These are phyloP conservation scores for Nakaseomyces kungkrabaensis DNA, from an alignment of 1,139 yeast genomes.

Conservation along the genomic window DNA sequence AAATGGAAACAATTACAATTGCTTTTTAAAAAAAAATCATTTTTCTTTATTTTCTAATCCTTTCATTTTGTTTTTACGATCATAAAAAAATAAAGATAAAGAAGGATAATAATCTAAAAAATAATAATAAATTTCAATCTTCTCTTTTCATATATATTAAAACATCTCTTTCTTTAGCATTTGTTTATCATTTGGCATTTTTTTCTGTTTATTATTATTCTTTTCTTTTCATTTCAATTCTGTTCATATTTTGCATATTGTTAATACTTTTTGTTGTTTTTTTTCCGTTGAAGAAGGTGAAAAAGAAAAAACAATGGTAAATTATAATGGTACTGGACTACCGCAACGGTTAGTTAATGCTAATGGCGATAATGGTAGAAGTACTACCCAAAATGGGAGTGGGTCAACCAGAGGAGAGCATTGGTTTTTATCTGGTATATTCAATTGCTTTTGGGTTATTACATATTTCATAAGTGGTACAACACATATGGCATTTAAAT, in stretches of 20 bases:
- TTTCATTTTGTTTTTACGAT: too few relatives aligned
- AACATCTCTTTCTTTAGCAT: too few relatives aligned
- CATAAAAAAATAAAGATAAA: neutral
- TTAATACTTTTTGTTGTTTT: too few relatives aligned
- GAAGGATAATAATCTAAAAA: too few relatives aligned
- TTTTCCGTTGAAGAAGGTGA: neutral
- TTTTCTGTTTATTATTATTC: too few relatives aligned
- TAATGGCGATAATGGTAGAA: neutral
- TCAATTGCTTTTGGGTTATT: constrained; percentile 4
- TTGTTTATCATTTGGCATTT: too few relatives aligned
- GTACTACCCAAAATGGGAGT: neutral
- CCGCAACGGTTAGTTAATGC: neutral
- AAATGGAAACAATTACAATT: too few relatives aligned
- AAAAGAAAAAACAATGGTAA: neutral
- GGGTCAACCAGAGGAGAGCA: neutral
- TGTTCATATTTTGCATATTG: neutral
- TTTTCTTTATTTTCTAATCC: too few relatives aligned
- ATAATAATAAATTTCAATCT: neutral
- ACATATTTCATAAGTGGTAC: constrained; percentile 4
- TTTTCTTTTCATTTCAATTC: neutral
- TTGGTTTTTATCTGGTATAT: constrained; percentile 3
- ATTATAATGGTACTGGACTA: neutral
- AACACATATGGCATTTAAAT: constrained; percentile 2
- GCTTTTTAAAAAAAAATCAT: too few relatives aligned
- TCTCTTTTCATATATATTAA: too few relatives aligned